Evolutionary conservation across 2,329 filamentous ascomycete species (phyloP), one percentile per base, ranked within the genome.

Genomic region (Penicillium palitans): DNA sequence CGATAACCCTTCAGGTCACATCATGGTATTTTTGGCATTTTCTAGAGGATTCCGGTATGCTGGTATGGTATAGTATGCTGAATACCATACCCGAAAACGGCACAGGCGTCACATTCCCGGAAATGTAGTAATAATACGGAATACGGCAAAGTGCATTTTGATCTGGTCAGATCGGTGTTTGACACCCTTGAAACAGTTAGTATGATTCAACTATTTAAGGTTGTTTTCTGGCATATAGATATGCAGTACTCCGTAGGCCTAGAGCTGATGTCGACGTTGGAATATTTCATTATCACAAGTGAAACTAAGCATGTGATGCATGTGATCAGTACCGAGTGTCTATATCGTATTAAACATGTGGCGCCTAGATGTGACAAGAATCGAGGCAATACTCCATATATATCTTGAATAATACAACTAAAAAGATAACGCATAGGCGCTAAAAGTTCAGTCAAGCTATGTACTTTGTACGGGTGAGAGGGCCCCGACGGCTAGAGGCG

Each of bases 1-100:
- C 1, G 6, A 44, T 4, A 12, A 25, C 46, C 13, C 24, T 37
- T 50, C 21, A 42, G 21, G 21, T 50, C 52, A 33, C 17, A 39
- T 50, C 21, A 58, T 58, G 55, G 55, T 56, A 59, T 62, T 66
- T 35, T 33, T 35, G 17, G 8, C 55, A 46, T 54, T 54, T 56
- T 52, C 48, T 33, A 40, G 27, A n/a, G 37, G 39, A 46, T 57
- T 58, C 55, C 24, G 55, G 55, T 59, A 48, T 55, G 62, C 29
- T 41, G 31, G 39, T 57, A 57, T 52, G 47, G 41, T 51, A 42
- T 19, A 55, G 61, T 66, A 66, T 66, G 60, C 58, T 61, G 52
- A 61, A 68, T 68, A 68, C 64, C 64, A 63, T 62, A 58, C 54
- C 50, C 31, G 29, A 44, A 44, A 57, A n/a, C 57, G 47, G 21